Evolutionary conservation across 1,139 yeast species (phyloP).

Genomic region (Nakaseomyces nivariensis): DNA sequence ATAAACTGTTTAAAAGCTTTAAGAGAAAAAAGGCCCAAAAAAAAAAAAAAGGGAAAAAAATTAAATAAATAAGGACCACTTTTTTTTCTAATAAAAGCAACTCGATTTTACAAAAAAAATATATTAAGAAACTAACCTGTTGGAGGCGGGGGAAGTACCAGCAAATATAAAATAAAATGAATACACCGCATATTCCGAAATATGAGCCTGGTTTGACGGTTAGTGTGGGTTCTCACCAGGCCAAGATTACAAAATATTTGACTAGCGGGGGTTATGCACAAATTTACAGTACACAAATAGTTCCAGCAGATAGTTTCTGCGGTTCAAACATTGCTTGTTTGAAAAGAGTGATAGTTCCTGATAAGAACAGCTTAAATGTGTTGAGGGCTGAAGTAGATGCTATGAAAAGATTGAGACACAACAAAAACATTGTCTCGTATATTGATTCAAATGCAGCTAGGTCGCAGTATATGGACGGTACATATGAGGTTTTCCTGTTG

Average conservation of each 20-base stretch:
- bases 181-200: constrained; percentile 21
- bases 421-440: constrained; percentile 52
- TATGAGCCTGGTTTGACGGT: constrained; percentile 24
- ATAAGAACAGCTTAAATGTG: constrained; percentile 53
- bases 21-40: too few species aligned
- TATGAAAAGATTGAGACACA: constrained; percentile 50
- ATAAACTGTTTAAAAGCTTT: too few species aligned
- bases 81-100: too few species aligned
- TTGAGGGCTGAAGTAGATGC: constrained; percentile 71
- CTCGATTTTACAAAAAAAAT: too few species aligned
- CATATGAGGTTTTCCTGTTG: constrained; percentile 63
- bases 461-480: constrained; percentile 35
- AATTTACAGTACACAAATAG: constrained; percentile 50
- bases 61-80: too few species aligned
- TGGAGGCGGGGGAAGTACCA: too few species aligned
- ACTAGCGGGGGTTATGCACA: constrained; percentile 45
- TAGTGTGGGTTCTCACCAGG: constrained; percentile 30
- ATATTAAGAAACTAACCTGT: too few species aligned
- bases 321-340: constrained; percentile 46
- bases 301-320: constrained; percentile 28
- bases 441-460: constrained; percentile 73
- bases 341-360: constrained; percentile 65
- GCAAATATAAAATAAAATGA: constrained; percentile 13
- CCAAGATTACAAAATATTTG: constrained; percentile 26
- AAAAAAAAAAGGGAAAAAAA: too few species aligned